Base-by-base conservation (phyloP, 371 early-diverging fungal species). In the Mucor irregularis region DNA sequence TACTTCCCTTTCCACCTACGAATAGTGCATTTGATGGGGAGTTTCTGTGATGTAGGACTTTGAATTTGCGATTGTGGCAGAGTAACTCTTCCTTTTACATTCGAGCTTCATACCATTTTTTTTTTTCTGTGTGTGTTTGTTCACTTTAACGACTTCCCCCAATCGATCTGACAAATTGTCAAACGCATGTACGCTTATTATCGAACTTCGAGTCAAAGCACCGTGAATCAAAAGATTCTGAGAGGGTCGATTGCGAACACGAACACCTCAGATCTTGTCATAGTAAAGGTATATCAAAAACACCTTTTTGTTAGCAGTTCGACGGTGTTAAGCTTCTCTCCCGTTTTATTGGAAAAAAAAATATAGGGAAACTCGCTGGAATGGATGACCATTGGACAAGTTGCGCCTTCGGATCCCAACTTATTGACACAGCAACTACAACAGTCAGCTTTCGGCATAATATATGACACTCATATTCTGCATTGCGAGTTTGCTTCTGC, bases 221-320 rank as follows among this genome's bases (percentile, higher is more conserved):
- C 74, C 19, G 62, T 53, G 4, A 69, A 63, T 33, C 58, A 71
- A 16, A 50, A 46, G 2, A 64, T 71, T 17, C 49, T 74, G 10
- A 53, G 28, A 19, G 74, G 74, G 26, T 40, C 63, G 10, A 39
- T 74, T 28, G 40, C 61, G 4, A 55, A 34, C 25, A 26, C 33
- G 14, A 29, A 53, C 25, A 3, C 48, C 7, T 13, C 53, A 9
- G 65, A 69, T 55, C 33, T 69, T 7, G 56, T 74, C 4, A 24
- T 74, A 4, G 63, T 74, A 17, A 66, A 74, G 50, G 75, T 66
- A 61, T n/a, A n/a, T n/a, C n/a, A n/a, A n/a, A n/a, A n/a, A n/a
- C n/a, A n/a, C n/a, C n/a, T n/a, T n/a, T 33, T 43, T 33, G 24
- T 37, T 22, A 9, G 30, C 5, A 7, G 4, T 8, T 44, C 2